Evolutionary conservation across 148 eudicot genomes (phyloP).

Genomic region (Cornus controversa): DNA sequence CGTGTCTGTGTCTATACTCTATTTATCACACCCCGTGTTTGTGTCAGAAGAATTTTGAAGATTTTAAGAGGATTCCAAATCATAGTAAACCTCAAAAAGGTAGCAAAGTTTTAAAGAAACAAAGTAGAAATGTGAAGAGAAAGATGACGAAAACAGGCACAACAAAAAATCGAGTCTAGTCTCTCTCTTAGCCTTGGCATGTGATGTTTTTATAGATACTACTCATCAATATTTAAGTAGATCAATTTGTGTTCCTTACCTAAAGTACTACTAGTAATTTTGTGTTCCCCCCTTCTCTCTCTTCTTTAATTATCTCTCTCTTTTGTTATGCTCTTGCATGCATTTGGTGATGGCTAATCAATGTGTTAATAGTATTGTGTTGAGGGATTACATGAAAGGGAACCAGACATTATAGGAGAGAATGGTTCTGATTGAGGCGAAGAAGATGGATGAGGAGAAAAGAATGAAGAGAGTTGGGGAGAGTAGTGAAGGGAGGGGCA

Average conservation of each 20-base stretch:
- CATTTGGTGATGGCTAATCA: constrained; percentile 25
- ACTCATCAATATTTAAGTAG: no score
- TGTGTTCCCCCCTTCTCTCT: neutral
- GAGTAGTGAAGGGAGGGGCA: constrained; percentile 20
- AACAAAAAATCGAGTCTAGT: no score
- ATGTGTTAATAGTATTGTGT: constrained; percentile 18
- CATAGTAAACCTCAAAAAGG: constrained; percentile 7
- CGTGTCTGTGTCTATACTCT: no score
- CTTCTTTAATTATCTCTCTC: neutral
- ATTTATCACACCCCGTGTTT: no score
- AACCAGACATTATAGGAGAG: constrained; percentile 90
- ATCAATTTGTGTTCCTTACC: neutral
- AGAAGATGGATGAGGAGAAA: constrained; percentile 81
- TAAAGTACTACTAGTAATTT: no score
- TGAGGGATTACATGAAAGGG: constrained; percentile 83
- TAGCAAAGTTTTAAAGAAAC: neutral
- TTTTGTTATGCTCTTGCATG: constrained; percentile 10
- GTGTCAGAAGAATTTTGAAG: constrained; percentile 44
- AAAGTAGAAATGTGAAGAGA: neutral
- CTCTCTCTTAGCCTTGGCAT: no score
- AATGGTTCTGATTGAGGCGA: constrained; percentile 77
- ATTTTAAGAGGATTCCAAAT: constrained; percentile 33
- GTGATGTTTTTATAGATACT: no score
- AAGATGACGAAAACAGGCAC: constrained; percentile 3
- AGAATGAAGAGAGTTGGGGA: no score